phyloP scores from a whole-genome alignment of 2,329 filamentous ascomycete genomes.

The Cladosporium sp. region DNA sequence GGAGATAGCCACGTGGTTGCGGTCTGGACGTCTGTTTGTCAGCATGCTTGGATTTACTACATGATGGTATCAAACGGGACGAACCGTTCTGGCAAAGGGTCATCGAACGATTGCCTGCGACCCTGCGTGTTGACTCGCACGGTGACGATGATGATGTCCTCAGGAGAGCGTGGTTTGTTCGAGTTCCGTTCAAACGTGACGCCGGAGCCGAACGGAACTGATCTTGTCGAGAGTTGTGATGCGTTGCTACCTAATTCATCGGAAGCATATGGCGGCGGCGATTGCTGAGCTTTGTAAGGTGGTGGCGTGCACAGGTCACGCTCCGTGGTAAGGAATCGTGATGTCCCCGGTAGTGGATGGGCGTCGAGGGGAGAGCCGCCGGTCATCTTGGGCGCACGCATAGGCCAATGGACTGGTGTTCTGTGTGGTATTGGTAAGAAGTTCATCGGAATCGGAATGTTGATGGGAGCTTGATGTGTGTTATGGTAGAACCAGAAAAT shows the following conservation, averaged over 20 bases:
- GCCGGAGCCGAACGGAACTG: conserved; percentile 10
- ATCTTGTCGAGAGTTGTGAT: neutral
- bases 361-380: conserved; percentile 12
- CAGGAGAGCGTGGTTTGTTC: neutral
- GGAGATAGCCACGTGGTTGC: conserved; percentile 28
- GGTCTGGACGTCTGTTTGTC: conserved; percentile 22
- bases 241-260: neutral
- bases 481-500: neutral
- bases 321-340: neutral
- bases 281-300: conserved; percentile 1
- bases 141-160: conserved; percentile 33
- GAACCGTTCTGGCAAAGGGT: conserved; percentile 17
- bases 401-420: neutral
- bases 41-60: conserved; percentile 18
- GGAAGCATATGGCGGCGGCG: conserved; percentile 8
- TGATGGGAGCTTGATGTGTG: neutral
- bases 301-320: neutral
- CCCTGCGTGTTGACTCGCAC: conserved; percentile 23
- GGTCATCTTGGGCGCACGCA: conserved; percentile 5
- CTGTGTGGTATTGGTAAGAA: neutral
- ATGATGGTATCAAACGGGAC: conserved; percentile 21
- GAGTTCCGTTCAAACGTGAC: conserved; percentile 5
- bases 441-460: neutral
- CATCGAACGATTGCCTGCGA: conserved; percentile 12
- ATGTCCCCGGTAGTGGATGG: neutral